Conservation (phyloP, 1,139 yeast genomes). For the Komagataea norvegica region DNA sequence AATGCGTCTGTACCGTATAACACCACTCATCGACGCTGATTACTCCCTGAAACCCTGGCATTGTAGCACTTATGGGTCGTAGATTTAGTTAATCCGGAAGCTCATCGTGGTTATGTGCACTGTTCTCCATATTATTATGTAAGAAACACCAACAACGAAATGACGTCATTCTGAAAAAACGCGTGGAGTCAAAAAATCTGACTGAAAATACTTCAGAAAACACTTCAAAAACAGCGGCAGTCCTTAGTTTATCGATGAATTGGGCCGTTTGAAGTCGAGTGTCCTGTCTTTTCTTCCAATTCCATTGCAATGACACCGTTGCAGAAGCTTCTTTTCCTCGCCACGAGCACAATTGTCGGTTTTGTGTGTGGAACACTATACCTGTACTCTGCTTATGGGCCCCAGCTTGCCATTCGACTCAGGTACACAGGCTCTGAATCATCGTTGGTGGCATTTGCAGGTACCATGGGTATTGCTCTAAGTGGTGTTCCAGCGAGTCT, state of each 20-base stretch:
- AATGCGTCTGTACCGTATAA: background rate
- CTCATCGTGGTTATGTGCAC: no score
- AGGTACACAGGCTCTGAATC: constrained; percentile 49
- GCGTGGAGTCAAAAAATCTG: no score
- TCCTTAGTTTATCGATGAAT: background rate
- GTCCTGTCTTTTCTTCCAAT: no score
- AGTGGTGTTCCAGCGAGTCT: constrained; percentile 52
- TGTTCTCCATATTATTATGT: background rate
- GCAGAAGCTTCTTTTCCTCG: constrained; percentile 25
- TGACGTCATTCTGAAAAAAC: no score
- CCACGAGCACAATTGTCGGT: constrained; percentile 47
- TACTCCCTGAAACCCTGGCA: no score
- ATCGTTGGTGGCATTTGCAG: constrained; percentile 47
- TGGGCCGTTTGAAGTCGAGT: background rate
- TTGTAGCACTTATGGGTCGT: no score
- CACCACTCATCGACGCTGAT: background rate
- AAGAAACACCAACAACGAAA: background rate
- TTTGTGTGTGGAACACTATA: constrained; percentile 38
- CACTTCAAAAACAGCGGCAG: no score
- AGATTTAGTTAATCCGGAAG: no score
- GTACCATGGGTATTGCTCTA: constrained; percentile 50
- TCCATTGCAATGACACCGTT: constrained; percentile 1
- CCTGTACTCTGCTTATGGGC: constrained; percentile 54
- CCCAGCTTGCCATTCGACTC: constrained; percentile 48
- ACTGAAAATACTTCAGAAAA: no score